Evolutionary conservation across 108 stramenopile species (phyloP), one percentile per base, ranked within the genome.

Genomic region (Pseudonitzschia pungens): DNA sequence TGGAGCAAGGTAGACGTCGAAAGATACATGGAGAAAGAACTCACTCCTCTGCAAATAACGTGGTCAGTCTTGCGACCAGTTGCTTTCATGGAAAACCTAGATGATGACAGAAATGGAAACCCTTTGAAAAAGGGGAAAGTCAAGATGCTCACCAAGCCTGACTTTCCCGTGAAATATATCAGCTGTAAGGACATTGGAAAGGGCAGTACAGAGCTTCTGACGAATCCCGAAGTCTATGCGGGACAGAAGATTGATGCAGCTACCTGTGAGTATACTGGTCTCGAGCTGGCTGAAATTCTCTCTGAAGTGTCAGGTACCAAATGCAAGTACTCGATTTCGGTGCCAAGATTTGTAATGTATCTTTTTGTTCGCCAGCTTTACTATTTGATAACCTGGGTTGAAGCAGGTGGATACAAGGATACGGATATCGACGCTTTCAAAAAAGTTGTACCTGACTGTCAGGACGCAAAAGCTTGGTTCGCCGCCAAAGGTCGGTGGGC

Each of bases 41-140:
- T 18, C 21, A 55, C 41, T 43, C 36, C 8, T 31, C 54, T 31
- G 27, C 33, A 53, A 36, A 78, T 65, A 14, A 73, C 77, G 10
- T 78, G 77, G 77, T 78, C 77, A 6, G 73, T 78, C 15, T 67
- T 78, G 51, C 77, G 77, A 55, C 77, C 77, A 33, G 77, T 78
- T 41, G 73, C 73, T 43, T 78, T 78, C 67, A 68, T 78, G 31
- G 77, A 78, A 50, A 78, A 73, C 50, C 45, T 78, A 20, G 72
- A 78, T 27, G 77, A 78, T 78, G 41, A 52, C 18, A 48, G 40
- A 21, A 78, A 67, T 54, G 73, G 48, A 65, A 78, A 78, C 42
- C 73, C 77, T 16, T 52, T 78, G 21, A 74, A 52, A 48, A 78
- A 78, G 72, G 77, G 77, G 6, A 45, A 18, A 15, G 45, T 78